Evolutionary conservation across 202 grass and related monocot genomes (phyloP).

Genomic region (Schoenoplectus tabernaemontani): DNA sequence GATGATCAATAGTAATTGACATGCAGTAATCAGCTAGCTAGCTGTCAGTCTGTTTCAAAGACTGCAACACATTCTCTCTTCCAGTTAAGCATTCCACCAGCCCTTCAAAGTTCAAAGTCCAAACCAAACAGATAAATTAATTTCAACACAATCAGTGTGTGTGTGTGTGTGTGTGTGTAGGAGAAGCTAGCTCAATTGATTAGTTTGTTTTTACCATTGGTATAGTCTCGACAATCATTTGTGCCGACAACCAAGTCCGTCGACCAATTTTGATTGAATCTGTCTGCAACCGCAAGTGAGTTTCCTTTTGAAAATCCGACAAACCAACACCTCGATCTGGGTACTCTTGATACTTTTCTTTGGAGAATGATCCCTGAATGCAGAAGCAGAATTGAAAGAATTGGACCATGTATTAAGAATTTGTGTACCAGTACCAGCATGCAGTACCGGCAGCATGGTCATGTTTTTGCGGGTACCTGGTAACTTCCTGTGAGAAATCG

Average conservation of each 20-base stretch:
- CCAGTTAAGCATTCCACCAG: conserved; percentile 76
- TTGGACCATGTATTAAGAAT: background rate
- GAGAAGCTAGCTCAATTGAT: background rate
- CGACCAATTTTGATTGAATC: conserved; percentile 64
- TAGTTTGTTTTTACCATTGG: conserved; percentile 52
- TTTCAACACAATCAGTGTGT: no score
- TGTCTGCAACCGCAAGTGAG: conserved; percentile 35
- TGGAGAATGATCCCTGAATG: conserved; percentile 72
- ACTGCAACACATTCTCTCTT: conserved; percentile 48
- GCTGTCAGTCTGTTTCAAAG: conserved; percentile 17
- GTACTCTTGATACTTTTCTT: conserved; percentile 39
- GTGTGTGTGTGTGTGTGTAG: no score
- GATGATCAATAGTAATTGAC: background rate
- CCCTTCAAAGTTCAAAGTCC: conserved; percentile 27
- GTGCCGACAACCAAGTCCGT: conserved; percentile 57
- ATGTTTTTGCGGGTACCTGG: conserved; percentile 55
- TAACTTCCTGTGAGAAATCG: conserved; percentile 44
- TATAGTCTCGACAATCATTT: conserved; percentile 78
- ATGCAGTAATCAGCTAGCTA: background rate
- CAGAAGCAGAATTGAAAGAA: conserved; percentile 3
- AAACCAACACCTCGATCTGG: conserved; percentile 60
- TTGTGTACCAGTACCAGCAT: background rate
- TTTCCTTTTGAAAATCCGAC: conserved; percentile 42
- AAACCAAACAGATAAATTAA: no score
- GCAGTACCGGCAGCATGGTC: no score